Evolutionary conservation across 2,329 filamentous ascomycete genomes (phyloP).

Genomic region (Sporothrix humicola): DNA sequence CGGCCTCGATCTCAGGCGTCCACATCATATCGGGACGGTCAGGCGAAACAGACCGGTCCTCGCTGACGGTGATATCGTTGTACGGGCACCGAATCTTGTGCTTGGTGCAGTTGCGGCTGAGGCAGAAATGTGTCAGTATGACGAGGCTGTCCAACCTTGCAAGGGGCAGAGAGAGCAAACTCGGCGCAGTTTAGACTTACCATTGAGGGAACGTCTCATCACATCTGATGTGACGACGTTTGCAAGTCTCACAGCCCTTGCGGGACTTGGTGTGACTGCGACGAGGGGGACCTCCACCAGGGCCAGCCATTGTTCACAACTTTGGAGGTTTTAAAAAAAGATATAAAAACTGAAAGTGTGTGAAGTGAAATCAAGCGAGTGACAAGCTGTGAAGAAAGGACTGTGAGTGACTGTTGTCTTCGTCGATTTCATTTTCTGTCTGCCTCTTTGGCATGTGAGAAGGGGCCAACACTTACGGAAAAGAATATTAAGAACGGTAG

Average conservation of each 20-base stretch:
- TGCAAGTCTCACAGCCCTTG: conserved; percentile 98
- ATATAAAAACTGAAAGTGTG: conserved; percentile 45
- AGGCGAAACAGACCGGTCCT: conserved; percentile 65
- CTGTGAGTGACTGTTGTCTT: conserved; percentile 1
- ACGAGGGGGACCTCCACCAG: conserved; percentile 89
- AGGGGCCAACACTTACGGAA: not conserved
- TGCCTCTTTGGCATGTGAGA: not conserved
- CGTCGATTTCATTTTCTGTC: not conserved
- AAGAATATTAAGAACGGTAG: conserved; percentile 21
- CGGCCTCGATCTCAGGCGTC: conserved; percentile 81
- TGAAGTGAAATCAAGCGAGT: conserved; percentile 35
- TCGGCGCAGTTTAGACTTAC: conserved; percentile 56
- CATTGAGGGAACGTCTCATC: conserved; percentile 98
- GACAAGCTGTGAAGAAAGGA: conserved; percentile 26
- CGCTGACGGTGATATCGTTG: conserved; percentile 79
- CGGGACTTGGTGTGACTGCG: conserved; percentile 97
- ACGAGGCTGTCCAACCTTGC: not conserved
- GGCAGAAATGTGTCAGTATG: not conserved
- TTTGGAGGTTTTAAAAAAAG: conserved; percentile 44
- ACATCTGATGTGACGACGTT: conserved; percentile 94
- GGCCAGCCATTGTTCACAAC: conserved; percentile 76
- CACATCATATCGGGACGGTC: conserved; percentile 76
- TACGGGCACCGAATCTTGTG: conserved; percentile 99
- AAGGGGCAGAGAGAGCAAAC: too few relatives aligned
- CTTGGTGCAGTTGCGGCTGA: conserved; percentile 95